Evolutionary conservation across 2,329 filamentous ascomycete genomes (phyloP), one percentile per base, ranked within the genome.

Genomic region (Fusarium virguliforme): DNA sequence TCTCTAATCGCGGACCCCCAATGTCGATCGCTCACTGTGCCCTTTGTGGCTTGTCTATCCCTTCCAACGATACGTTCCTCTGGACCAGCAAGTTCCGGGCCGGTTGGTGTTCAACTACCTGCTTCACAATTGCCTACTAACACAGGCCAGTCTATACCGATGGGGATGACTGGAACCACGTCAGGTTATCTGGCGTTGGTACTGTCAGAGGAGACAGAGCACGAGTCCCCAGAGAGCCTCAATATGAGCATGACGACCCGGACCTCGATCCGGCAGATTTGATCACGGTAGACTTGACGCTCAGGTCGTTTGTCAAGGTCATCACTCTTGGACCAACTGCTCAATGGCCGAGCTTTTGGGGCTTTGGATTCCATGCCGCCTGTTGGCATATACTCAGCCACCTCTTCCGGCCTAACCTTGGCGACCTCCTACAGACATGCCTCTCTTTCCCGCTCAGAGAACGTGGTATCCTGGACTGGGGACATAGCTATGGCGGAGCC

Each of bases 301-400:
- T 35, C n/a, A 28, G 22, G 35, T 38, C 35, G n/a, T 56, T 56
- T 15, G 12, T 22, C 6, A n/a, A 56, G n/a, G 28, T 56, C 6
- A 38, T 56, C 15, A 13, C 26, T n/a, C 35, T 15, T 4, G 24
- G 30, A 15, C 22, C 35, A 28, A 2, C 26, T 30, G 3, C 35
- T 8, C 22, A 28, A 4, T 13, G 30, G n/a, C 34, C 35, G 2
- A 15, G 26, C 4, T 56, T 56, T 22, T 72, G 70, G 67, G 70
- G 70, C 0, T 71, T 63, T 24, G 70, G 67, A 8, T 62, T 72
- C 3, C 70, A 72, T 26, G 22, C 50, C 2, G 22, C 53, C 0
- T 72, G 67, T 15, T 72, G 65, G 67, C 32, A 28, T n/a, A 32
- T 71, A 4, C 40, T 72, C 2, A 68, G 18, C 0, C 41, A 50